Evolutionary conservation across 129 eudicot genomes (phyloP), one percentile per base, ranked within the genome.

Genomic region (Scalesia atractyloides): DNA sequence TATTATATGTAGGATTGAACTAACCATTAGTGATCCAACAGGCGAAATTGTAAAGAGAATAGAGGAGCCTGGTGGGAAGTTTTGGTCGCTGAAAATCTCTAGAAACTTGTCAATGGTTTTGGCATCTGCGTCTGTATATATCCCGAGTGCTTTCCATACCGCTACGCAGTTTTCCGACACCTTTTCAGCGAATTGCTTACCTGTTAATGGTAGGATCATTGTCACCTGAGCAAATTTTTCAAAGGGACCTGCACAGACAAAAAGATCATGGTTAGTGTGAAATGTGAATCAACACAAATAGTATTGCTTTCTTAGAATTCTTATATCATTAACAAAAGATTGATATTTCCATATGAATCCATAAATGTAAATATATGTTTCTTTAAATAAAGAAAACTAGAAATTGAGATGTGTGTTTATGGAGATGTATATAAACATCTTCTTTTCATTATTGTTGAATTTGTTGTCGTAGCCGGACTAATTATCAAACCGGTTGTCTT

Each of bases 161-260:
- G 88, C 84, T 20, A 82, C 82, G 33, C 95, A 89, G 70, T 87
- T 93, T 67, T 93, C 98, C 0, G 64, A 58, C 41, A 58, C 64
- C 18, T 58, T 58, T 24, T 58, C 64, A 0, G 64, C 30, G 64
- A 24, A 58, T 26, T 58, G 64, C 17, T 89, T 82, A 4, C 98
- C 98, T 10, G 96, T 87, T 57, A 93, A 84, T 8, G 98, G 96
- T 76, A 89, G 72, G 20, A 93, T 87, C 92, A 83, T 89, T 1
- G 92, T 89, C 78, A 89, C 95, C 49, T 73, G 82, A 0, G 90
- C 82, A 64, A 93, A 81, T 73, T 89, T 93, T 71, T 87, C 95
- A 44, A 93, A 93, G 24, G 92, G 84, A 54, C 98, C 98, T 93
- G 69, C 60, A 59, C 8, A 61, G 14, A 51, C 5, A 59, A 0